Evolutionary conservation across 495 filamentous ascomycete genomes (phyloP), one percentile per base, ranked within the genome.

Genomic region (Chaetomium cochliodes): DNA sequence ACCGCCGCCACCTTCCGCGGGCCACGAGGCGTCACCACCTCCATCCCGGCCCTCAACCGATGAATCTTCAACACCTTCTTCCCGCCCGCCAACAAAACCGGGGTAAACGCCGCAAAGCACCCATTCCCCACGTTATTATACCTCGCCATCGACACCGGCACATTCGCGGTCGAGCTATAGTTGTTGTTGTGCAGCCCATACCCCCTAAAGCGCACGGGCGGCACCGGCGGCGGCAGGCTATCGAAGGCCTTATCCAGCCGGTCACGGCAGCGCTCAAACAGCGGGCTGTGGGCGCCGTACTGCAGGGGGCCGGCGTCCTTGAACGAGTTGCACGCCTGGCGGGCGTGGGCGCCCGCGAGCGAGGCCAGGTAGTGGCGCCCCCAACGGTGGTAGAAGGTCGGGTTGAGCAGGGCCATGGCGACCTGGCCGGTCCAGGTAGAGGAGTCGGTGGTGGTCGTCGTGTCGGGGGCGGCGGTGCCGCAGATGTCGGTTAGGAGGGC

Each of bases 301-400:
- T 70, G 73, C 28, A 78, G 69, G 20, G 79, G 79, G 18, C 79
- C 79, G 2, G 77, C 69, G 55, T 82, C 80, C 63, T 79, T 80
- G 74, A 81, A 81, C 9, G 73, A 72, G 62, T 80, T 81, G 60
- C 79, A 80, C 56, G 73, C 58, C 67, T 82, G 80, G n/a, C 73
- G 72, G 9, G 71, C 67, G 64, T 81, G 75, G 16, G 80, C 78
- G 41, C 73, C 71, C 25, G 73, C 72, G 7, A 81, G 69, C n/a
- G 72, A 75, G 16, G 78, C 73, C 33, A 81, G 77, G 70, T 78
- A 81, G 67, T 81, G 78, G 30, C 59, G 62, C n/a, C 79, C 79
- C 79, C 78, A 82, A 49, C 67, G 64, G 18, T 41, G 18, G 64
- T 74, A 81, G 63, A 73, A 76, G 0, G 62, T 51, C 3, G 44